These are phyloP conservation scores for Ceratocystis colombiana DNA, from an alignment of 2,329 filamentous ascomycete genomes.

Conservation along the genomic window DNA sequence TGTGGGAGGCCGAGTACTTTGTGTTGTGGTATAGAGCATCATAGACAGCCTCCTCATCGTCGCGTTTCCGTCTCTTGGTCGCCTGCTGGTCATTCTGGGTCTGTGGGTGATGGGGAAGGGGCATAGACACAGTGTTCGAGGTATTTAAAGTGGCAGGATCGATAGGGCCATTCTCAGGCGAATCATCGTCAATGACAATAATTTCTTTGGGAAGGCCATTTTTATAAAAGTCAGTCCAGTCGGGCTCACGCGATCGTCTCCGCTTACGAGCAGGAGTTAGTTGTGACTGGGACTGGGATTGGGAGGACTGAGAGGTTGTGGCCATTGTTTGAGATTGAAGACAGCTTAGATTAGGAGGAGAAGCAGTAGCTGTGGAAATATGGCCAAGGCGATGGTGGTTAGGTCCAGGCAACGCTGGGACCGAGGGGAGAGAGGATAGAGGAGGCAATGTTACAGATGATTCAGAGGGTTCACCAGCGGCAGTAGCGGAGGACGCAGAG, in stretches of 20 bases:
- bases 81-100: conserved; percentile 37
- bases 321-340: conserved; percentile 21
- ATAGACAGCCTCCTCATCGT: conserved; percentile 41
- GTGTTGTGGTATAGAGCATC: conserved; percentile 66
- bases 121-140: conserved; percentile 21
- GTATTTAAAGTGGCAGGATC: conserved; percentile 28
- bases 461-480: too few relatives aligned
- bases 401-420: conserved; percentile 20
- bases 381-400: conserved; percentile 21
- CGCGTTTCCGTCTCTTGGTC: conserved; percentile 65
- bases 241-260: conserved; percentile 53
- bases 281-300: conserved; percentile 26
- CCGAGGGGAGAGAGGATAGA: conserved; percentile 28
- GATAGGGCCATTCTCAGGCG: conserved; percentile 45
- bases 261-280: conserved; percentile 36
- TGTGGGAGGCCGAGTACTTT: conserved; percentile 57
- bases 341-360: conserved; percentile 21
- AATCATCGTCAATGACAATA: conserved; percentile 68
- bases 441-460: conserved; percentile 33
- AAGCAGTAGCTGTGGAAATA: conserved; percentile 14
- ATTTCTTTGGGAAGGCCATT: conserved; percentile 76
- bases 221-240: conserved; percentile 73
- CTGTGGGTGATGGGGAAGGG: conserved; percentile 28
- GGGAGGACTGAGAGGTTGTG: conserved; percentile 27
- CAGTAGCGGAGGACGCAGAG: conserved; percentile 30